Base-by-base conservation (phyloP, 2,329 filamentous ascomycete species). In the Pleomassaria siparia region DNA sequence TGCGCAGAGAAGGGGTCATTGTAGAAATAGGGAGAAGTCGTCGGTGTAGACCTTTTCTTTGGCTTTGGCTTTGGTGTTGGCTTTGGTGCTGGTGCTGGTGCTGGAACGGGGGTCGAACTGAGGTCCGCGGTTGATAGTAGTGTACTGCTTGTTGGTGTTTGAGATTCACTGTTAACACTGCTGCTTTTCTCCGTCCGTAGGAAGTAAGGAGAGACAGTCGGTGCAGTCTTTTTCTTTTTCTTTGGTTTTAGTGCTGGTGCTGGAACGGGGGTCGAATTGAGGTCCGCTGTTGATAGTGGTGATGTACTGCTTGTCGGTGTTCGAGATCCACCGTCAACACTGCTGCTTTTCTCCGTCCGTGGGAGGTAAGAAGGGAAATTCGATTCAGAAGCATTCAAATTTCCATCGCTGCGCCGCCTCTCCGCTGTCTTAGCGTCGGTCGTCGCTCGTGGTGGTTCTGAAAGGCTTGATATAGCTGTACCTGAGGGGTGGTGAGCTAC, bases 1-100 rank as follows among this genome's bases (percentile, higher is more conserved):
- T 47, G 42, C 13, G 53, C 44, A 29, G 49, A 49, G 40, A 57
- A 58, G 26, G 44, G 51, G 20, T 61, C 51, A 25, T 37, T 39
- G 28, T 7, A 26, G 36, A 54, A 51, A n/a, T 49, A 37, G 20
- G 46, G 46, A 13, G 45, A 48, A 16, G 47, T 24, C 2, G 36
- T 35, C 6, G 25, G 4, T 4, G 43, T 30, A 20, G 20, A 18
- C 26, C 40, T 46, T 32, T 32, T 46, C 35, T 37, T 37, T 15
- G 35, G 10, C 18, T 37, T 13, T 8, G 35, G 20, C 20, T 37
- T 37, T n/a, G 35, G n/a, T n/a, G n/a, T n/a, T 12, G n/a, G 35
- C n/a, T 20, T 8, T n/a, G n/a, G n/a, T n/a, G n/a, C n/a, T n/a
- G n/a, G n/a, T n/a, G n/a, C n/a, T n/a, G n/a, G n/a, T n/a, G n/a